Percentiles rank a stretch among this genome's conserved stretches.
phyloP scores from a whole-genome alignment of 176 grass and related monocot species.

The Dactylis glomerata region DNA sequence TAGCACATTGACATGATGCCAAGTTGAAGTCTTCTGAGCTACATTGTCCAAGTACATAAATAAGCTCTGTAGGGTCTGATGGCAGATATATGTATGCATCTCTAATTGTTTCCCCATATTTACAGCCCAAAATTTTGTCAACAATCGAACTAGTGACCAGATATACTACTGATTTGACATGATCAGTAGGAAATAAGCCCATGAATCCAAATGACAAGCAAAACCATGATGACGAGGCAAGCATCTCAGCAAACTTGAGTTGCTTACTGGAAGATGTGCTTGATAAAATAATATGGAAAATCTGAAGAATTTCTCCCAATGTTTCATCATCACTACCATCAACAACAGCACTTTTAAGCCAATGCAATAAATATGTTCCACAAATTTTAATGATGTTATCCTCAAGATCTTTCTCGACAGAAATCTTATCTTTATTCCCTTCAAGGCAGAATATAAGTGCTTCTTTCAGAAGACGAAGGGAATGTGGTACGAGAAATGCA shows the following conservation, averaged over 20 bases:
- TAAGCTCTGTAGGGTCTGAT: slow-evolving; percentile 73
- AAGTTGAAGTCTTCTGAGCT: slow-evolving; percentile 66
- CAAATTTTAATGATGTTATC: slow-evolving; percentile 66
- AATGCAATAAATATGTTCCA: slow-evolving; percentile 67
- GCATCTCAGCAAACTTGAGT: slow-evolving; percentile 54
- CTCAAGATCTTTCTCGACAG: slow-evolving; percentile 50
- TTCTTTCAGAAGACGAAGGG: slow-evolving; percentile 80
- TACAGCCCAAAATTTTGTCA: slow-evolving; percentile 61
- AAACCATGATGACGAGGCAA: slow-evolving; percentile 81
- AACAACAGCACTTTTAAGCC: slow-evolving; percentile 55
- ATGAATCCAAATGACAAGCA: slow-evolving; percentile 81
- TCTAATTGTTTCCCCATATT: slow-evolving; percentile 76
- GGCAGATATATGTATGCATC: slow-evolving; percentile 73
- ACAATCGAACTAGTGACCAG: slow-evolving; percentile 63
- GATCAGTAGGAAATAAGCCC: slow-evolving; percentile 72
- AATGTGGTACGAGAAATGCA: slow-evolving; percentile 47
- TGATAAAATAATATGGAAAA: slow-evolving; percentile 81
- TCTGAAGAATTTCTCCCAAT: slow-evolving; percentile 65
- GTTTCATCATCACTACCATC: slow-evolving; percentile 68
- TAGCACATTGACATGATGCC: slow-evolving; percentile 72
- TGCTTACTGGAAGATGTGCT: slow-evolving; percentile 45
- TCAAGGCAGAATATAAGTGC: slow-evolving; percentile 58
- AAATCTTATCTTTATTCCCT: slow-evolving; percentile 33
- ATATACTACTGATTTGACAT: slow-evolving; percentile 79
- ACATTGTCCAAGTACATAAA: slow-evolving; percentile 76